Conservation (phyloP, 2,329 filamentous ascomycete genomes). For the Exophiala viscosa region DNA sequence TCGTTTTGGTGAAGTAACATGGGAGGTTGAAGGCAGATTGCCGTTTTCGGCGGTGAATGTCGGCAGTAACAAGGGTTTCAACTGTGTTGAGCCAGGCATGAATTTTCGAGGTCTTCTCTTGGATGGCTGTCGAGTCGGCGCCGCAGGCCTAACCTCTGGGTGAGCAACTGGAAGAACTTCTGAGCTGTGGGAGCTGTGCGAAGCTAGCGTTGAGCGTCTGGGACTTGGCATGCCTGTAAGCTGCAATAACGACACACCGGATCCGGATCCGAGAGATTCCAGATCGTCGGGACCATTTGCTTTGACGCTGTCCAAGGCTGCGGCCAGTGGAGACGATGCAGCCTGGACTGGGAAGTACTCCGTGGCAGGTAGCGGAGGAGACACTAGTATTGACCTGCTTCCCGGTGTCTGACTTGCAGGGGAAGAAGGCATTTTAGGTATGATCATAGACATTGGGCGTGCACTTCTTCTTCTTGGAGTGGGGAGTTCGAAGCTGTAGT, state of each 20-base stretch:
- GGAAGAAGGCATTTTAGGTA: slow-evolving; percentile 30
- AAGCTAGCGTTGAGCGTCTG: slow-evolving; percentile 16
- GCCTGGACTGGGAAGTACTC: slow-evolving; percentile 16
- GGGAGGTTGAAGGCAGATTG: slow-evolving; percentile 19
- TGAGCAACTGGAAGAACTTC: neutral
- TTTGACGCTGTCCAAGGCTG: slow-evolving; percentile 1
- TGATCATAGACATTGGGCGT: slow-evolving; percentile 32
- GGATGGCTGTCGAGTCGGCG: slow-evolving; percentile 15
- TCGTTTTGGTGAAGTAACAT: slow-evolving; percentile 20
- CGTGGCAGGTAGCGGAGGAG: slow-evolving; percentile 11
- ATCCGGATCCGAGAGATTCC: slow-evolving; percentile 27
- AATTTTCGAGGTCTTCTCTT: slow-evolving; percentile 35
- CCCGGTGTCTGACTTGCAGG: slow-evolving; percentile 23
- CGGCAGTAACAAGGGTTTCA: slow-evolving; percentile 36
- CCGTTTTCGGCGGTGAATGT: slow-evolving; percentile 26
- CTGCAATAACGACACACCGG: slow-evolving; percentile 25
- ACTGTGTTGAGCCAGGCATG: slow-evolving; percentile 34
- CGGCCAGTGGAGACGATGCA: slow-evolving; percentile 13
- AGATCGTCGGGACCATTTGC: slow-evolving; percentile 14
- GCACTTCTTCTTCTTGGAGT: slow-evolving; percentile 25
- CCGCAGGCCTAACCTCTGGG: slow-evolving; percentile 8
- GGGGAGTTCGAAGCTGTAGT: slow-evolving; percentile 21
- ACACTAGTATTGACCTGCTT: slow-evolving; percentile 20
- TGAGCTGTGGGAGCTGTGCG: slow-evolving; percentile 13
- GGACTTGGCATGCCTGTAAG: slow-evolving; percentile 27